Conservation (phyloP, 306 rosid genomes). For the Cotoneaster glaucophyllus region DNA sequence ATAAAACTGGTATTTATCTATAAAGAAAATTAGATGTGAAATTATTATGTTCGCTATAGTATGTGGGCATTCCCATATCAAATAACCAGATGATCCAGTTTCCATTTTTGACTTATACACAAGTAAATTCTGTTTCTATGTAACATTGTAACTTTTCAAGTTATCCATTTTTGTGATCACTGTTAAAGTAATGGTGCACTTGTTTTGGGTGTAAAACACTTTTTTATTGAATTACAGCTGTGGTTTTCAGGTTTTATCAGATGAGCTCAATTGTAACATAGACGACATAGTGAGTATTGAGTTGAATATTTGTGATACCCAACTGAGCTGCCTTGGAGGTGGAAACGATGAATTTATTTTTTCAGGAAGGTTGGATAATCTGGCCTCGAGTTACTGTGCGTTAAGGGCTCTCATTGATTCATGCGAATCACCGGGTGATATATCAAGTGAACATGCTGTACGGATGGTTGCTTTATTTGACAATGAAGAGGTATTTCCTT, state of each 20-base stretch:
- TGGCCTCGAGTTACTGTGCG: conserved; percentile 93
- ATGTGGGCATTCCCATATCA: background rate
- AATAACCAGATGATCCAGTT: background rate
- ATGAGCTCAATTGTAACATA: conserved; percentile 63
- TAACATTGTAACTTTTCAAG: background rate
- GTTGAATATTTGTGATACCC: conserved; percentile 88
- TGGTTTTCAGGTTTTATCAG: conserved; percentile 59
- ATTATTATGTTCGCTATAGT: background rate
- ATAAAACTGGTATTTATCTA: background rate
- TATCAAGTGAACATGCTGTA: conserved; percentile 60
- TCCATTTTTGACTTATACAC: background rate
- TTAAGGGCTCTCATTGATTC: conserved; percentile 88
- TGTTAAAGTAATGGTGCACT: background rate
- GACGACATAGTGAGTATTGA: conserved; percentile 75
- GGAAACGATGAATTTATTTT: conserved; percentile 83
- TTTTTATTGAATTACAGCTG: conserved; percentile 14
- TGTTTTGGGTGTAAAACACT: background rate
- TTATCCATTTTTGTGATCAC: background rate
- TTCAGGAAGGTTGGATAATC: conserved; percentile 98
- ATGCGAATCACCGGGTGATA: conserved; percentile 45
- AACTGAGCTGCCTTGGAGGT: conserved; percentile 98
- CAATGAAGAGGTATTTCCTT: conserved; percentile 81
- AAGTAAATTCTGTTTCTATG: background rate
- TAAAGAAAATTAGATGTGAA: background rate
- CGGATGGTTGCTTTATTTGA: conserved; percentile 99